Base-by-base conservation (phyloP, 768 basidiomycete genomes). In the Sporobolomyces roseus region DNA sequence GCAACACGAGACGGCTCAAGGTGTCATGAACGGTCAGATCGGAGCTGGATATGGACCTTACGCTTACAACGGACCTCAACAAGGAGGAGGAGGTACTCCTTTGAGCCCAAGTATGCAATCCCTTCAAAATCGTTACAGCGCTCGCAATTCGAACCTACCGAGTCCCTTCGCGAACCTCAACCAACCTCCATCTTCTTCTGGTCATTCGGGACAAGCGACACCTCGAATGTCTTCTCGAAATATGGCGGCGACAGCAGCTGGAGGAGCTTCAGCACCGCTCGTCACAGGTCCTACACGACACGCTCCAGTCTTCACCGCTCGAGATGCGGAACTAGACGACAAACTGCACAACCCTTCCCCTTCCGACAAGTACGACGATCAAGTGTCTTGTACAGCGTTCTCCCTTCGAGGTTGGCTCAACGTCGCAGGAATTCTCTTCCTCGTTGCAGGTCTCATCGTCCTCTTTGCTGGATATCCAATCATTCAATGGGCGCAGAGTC, bases 381-480 rank as follows among this genome's bases (percentile, higher is more conserved):
- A 58, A 45, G 51, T 36, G 12, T 27, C 36, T 29, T 46, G 50
- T 36, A 38, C 27, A 14, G 33, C 36, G 17, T 55, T 92, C 76
- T 93, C 92, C 10, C 79, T 82, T 12, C 83, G 93, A 78, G 94
- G 94, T 1, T 88, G 91, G 85, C 79, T 83, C 35, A 97, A 97
- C 77, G 83, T 84, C n/a, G 81, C 83, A 17, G 87, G 87, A 35
- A 83, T 97, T 29, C 69, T 90, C 73, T 61, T 90, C 63, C 82
- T 97, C 66, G 79, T 88, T 38, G 71, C 82, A 10, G 87, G 85
- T 35, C 81, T 96, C 54, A 78, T 96, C 70, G 84, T 83, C 23
- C 83, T 97, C 21, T 97, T 96, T 74, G 88, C 87, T 25, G 92
- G 88, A 36, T 96, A 90, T 75, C 94, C 94, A 17, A 86, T 96